Conservation (phyloP, 768 basidiomycete species). For the Heimioporus sp. region DNA sequence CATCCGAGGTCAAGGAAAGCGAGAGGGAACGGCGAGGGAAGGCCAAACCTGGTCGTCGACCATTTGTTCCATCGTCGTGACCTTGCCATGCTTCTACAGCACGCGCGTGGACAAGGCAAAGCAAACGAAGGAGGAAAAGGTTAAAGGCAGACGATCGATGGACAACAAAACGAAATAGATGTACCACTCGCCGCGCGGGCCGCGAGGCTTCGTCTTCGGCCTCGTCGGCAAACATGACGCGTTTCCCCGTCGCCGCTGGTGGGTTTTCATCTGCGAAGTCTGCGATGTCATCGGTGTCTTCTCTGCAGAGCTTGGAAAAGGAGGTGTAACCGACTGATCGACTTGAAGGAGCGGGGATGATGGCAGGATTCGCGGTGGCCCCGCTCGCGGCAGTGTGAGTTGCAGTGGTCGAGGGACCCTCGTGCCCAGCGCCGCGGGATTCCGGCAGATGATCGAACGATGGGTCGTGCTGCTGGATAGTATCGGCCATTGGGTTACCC, state of each 20-base stretch:
- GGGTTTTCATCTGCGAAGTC: slow-evolving; percentile 1
- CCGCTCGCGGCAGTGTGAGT: slow-evolving; percentile 6
- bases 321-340: slow-evolving; percentile 19
- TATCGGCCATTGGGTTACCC: slow-evolving; percentile 9
- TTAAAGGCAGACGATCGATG: background rate
- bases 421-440: slow-evolving; percentile 16
- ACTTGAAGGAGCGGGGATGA: slow-evolving; percentile 10
- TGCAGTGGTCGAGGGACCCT: slow-evolving; percentile 7
- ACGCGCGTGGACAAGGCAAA: background rate
- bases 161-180: background rate
- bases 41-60: slow-evolving; percentile 23
- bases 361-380: slow-evolving; percentile 6
- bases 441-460: slow-evolving; percentile 15
- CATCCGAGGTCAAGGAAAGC: background rate
- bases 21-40: background rate
- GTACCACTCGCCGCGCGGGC: slow-evolving; percentile 28
- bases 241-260: slow-evolving; percentile 18
- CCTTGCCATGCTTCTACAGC: slow-evolving; percentile 24
- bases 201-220: slow-evolving; percentile 19
- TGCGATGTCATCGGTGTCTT: slow-evolving; percentile 28
- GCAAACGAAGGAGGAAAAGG: background rate
- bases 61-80: slow-evolving; percentile 9
- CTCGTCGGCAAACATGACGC: slow-evolving; percentile 22
- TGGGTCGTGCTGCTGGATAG: slow-evolving; percentile 7
- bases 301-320: slow-evolving; percentile 25